Evolutionary conservation across 2,329 filamentous ascomycete species (phyloP).

Genomic region (Colletotrichum agaves): DNA sequence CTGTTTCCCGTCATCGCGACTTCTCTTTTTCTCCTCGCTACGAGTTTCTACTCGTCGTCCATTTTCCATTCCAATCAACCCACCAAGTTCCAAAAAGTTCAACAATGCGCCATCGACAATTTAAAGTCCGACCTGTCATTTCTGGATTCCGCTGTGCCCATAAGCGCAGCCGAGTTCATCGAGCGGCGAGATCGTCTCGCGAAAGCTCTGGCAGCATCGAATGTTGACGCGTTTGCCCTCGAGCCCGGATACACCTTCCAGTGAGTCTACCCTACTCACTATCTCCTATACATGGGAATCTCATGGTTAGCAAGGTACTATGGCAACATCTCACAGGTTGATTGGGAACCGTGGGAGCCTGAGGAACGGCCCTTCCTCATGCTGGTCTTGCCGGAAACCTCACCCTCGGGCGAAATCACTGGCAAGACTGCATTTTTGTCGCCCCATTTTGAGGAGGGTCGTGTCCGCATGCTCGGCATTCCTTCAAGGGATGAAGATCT

Average conservation of each 20-base stretch:
- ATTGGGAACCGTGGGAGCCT: conserved; percentile 74
- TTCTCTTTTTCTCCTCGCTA: background rate
- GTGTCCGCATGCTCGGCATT: conserved; percentile 68
- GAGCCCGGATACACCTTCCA: conserved; percentile 74
- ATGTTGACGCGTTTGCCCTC: conserved; percentile 67
- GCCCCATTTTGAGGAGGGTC: conserved; percentile 69
- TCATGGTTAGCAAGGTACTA: conserved; percentile 56
- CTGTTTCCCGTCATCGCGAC: conserved; percentile 3
- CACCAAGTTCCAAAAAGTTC: conserved; percentile 31
- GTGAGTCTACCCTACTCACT: conserved; percentile 43
- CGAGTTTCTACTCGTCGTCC: conserved; percentile 3
- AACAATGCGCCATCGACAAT: conserved; percentile 63
- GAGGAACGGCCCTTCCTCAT: conserved; percentile 73
- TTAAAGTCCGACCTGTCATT: conserved; percentile 62
- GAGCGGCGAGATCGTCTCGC: conserved; percentile 67
- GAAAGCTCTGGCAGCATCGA: conserved; percentile 60
- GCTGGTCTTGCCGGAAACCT: conserved; percentile 62
- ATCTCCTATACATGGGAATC: background rate
- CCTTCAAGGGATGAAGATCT: conserved; percentile 61
- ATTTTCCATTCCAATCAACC: background rate
- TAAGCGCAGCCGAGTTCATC: conserved; percentile 62
- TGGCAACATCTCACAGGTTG: conserved; percentile 67
- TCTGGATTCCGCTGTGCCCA: conserved; percentile 58
- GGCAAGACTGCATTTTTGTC: conserved; percentile 69
- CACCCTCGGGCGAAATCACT: conserved; percentile 51